phyloP scores from a whole-genome alignment of 805 yeast species.

The Groenewaldozyma tartarivorans region DNA sequence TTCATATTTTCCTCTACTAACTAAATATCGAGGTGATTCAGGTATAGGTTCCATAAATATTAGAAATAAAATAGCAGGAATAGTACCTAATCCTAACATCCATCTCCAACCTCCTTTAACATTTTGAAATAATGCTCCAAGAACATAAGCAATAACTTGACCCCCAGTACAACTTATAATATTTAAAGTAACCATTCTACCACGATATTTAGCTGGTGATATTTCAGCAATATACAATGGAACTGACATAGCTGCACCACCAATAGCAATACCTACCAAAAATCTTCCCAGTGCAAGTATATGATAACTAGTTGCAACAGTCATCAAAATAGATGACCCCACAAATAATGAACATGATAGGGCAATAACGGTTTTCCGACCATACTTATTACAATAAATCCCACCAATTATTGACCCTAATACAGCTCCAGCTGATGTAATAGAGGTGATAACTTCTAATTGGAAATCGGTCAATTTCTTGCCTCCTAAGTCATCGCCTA shows the following conservation, averaged over 20 bases:
- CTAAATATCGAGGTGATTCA: slow-evolving; percentile 87
- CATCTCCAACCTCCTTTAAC: slow-evolving; percentile 87
- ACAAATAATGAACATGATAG: slow-evolving; percentile 73
- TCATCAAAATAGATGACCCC: slow-evolving; percentile 75
- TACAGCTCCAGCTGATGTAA: slow-evolving; percentile 89
- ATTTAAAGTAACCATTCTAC: slow-evolving; percentile 46
- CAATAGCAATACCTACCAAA: slow-evolving; percentile 63
- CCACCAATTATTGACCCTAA: slow-evolving; percentile 77
- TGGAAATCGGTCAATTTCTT: slow-evolving; percentile 57
- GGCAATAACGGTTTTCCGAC: slow-evolving; percentile 76
- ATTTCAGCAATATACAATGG: slow-evolving; percentile 51
- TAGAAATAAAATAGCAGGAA: slow-evolving; percentile 80
- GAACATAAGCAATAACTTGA: slow-evolving; percentile 85
- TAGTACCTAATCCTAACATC: slow-evolving; percentile 77
- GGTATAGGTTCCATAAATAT: slow-evolving; percentile 73
- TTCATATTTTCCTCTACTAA: slow-evolving; percentile 55
- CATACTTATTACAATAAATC: slow-evolving; percentile 65
- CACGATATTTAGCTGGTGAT: slow-evolving; percentile 23
- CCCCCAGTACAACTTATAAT: slow-evolving; percentile 91
- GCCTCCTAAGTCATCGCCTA: slow-evolving; percentile 62
- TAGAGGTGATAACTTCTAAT: slow-evolving; percentile 84
- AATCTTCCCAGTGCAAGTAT: slow-evolving; percentile 77
- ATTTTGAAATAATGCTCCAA: slow-evolving; percentile 62
- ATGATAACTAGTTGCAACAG: slow-evolving; percentile 72
- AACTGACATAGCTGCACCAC: slow-evolving; percentile 58